Conservation (phyloP, 768 basidiomycete species). For the Chiua virens region DNA sequence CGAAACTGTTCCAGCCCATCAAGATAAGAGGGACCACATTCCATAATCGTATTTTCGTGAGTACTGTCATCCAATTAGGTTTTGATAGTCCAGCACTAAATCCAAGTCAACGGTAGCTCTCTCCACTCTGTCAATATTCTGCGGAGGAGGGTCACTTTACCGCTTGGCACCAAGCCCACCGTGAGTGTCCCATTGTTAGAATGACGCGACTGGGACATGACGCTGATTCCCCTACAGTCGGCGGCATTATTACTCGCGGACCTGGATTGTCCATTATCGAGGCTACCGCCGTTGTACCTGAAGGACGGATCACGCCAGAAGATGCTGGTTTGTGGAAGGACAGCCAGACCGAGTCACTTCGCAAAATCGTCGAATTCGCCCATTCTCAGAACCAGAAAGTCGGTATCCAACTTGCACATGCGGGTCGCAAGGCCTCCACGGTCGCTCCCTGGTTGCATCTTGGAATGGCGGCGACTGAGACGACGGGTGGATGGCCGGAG, state of each 20-base stretch:
- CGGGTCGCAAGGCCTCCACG: slow-evolving; percentile 72
- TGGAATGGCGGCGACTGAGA: slow-evolving; percentile 35
- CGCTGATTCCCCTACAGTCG: slow-evolving; percentile 31
- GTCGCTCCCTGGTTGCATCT: slow-evolving; percentile 58
- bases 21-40: slow-evolving; percentile 53
- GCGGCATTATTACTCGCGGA: slow-evolving; percentile 43
- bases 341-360: slow-evolving; percentile 46
- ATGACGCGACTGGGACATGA: background rate
- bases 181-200: slow-evolving; percentile 4
- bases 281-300: slow-evolving; percentile 60
- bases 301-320: slow-evolving; percentile 66
- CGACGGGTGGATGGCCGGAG: slow-evolving; percentile 51
- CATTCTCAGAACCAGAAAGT: slow-evolving; percentile 69
- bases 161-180: slow-evolving; percentile 59
- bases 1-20: slow-evolving; percentile 53
- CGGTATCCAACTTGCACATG: slow-evolving; percentile 74
- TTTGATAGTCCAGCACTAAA: background rate
- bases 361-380: slow-evolving; percentile 65
- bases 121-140: slow-evolving; percentile 64
- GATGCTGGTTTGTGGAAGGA: slow-evolving; percentile 68
- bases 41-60: slow-evolving; percentile 55
- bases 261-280: slow-evolving; percentile 64
- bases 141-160: slow-evolving; percentile 51
- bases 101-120: slow-evolving; percentile 32
- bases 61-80: slow-evolving; percentile 11